Conservation (phyloP, 2,329 filamentous ascomycete species). For the Cercospora sojina region DNA sequence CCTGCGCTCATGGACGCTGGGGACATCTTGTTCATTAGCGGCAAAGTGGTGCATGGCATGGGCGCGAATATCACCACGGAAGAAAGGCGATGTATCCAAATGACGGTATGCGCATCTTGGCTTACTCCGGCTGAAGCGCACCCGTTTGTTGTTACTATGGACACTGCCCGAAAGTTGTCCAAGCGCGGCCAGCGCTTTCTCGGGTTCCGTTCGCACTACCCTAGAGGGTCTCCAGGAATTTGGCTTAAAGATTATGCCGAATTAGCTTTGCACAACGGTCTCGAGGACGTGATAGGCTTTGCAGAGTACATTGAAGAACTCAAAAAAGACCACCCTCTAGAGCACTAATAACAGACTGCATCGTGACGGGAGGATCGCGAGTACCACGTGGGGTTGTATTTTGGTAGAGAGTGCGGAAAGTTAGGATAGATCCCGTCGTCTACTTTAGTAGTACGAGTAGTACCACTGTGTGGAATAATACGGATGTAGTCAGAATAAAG, state of each 20-base stretch:
- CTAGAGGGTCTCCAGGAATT: background rate
- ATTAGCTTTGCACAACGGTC: background rate
- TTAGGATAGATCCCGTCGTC: too few relatives aligned
- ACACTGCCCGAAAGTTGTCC: constrained; percentile 1
- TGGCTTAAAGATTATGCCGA: constrained; percentile 3
- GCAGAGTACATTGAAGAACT: too few relatives aligned
- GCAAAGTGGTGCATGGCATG: constrained; percentile 11
- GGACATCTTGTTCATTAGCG: constrained; percentile 9
- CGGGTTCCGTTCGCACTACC: constrained; percentile 4
- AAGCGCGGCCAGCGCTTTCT: constrained; percentile 2
- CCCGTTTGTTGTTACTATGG: background rate
- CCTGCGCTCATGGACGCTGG: constrained; percentile 7
- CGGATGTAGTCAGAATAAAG: too few relatives aligned
- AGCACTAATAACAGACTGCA: too few relatives aligned
- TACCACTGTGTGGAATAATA: too few relatives aligned
- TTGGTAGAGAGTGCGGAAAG: too few relatives aligned
- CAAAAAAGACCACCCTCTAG: too few relatives aligned
- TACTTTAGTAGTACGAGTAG: too few relatives aligned
- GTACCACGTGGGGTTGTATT: too few relatives aligned
- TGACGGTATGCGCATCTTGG: background rate
- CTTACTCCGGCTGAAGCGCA: constrained; percentile 4
- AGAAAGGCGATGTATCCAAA: too few relatives aligned
- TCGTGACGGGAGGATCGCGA: too few relatives aligned
- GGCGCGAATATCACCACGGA: background rate
- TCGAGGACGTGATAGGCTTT: background rate